Conservation (phyloP, 2,329 filamentous ascomycete genomes). For the Fusarium poae region DNA sequence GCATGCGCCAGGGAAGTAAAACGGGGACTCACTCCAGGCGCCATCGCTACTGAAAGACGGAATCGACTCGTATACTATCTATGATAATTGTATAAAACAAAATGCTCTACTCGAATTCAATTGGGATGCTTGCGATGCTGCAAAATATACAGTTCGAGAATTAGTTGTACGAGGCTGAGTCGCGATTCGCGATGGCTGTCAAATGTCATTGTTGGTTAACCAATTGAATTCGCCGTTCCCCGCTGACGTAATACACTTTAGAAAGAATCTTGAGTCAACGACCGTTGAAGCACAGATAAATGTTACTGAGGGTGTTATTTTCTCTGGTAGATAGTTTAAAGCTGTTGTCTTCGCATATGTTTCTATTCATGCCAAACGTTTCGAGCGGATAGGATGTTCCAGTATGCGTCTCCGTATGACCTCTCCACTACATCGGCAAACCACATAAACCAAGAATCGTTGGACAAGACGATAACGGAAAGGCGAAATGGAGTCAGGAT, state of each 20-base stretch:
- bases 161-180: slow-evolving; percentile 45
- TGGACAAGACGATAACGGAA: not conserved
- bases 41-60: slow-evolving; percentile 51
- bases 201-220: slow-evolving; percentile 27
- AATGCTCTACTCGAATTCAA: slow-evolving; percentile 2
- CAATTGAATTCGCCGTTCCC: slow-evolving; percentile 36
- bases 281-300: not conserved
- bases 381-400: not conserved
- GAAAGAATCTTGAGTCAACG: not conserved
- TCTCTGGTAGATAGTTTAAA: not conserved
- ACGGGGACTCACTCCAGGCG: slow-evolving; percentile 55
- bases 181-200: slow-evolving; percentile 40
- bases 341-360: not conserved
- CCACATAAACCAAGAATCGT: not conserved
- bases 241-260: slow-evolving; percentile 45
- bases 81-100: slow-evolving; percentile 9
- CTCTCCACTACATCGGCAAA: not conserved
- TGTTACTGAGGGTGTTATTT: too few species aligned
- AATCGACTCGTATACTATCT: slow-evolving; percentile 1
- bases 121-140: slow-evolving; percentile 14
- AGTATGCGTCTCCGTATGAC: too few species aligned
- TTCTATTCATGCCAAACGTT: not conserved
- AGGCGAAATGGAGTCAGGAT: slow-evolving; percentile 32
- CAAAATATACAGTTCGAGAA: slow-evolving; percentile 14
- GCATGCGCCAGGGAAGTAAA: slow-evolving; percentile 14